Evolutionary conservation across 176 grass and related monocot genomes (phyloP), one percentile per base, ranked within the genome.

Genomic region (Oryza brachyantha): DNA sequence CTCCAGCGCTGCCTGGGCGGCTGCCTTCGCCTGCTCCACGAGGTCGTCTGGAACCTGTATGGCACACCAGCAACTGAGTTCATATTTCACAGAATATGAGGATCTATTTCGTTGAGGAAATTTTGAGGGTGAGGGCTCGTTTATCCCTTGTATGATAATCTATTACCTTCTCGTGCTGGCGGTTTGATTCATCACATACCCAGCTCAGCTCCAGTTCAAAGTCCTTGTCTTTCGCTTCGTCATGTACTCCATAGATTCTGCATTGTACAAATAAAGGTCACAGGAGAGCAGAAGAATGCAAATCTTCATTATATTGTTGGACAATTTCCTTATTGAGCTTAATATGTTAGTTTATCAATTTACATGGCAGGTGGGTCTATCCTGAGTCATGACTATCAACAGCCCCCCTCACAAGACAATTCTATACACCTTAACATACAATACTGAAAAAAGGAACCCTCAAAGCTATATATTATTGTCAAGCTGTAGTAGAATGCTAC

Each of bases 201-300:
- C 89, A 96, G 74, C 93, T 92, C 74, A 92, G 46, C 72, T 96
- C 89, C 78, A 96, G 28, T 69, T 96, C 93, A 46, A 95, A 95
- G 37, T 87, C 82, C 85, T 96, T 96, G 70, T 96, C 86, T 48
- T 95, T 92, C 39, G 86, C 89, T 80, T 87, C 89, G 21, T 87
- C 84, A 52, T 96, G 93, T 2, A 96, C 78, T 46, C 86, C 86
- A 74, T 92, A 96, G 74, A 96, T 96, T 86, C 93, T 92, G 61
- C 70, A 84, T 74, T 17, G 3, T 21, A 10, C 1, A 38, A 11
- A 68, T 7, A 59, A 19, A 16, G 54, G 22, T 9, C 8, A 65
- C 24, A 79, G 32, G 22, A 13, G 13, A 69, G 11, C 2, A 35
- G 13, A 26, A 37, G 3, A 9, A 7, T 7, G 5, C 6, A 35